Conservation (phyloP, 1,284 basidiomycete genomes). For the Microbotryum intermedium region DNA sequence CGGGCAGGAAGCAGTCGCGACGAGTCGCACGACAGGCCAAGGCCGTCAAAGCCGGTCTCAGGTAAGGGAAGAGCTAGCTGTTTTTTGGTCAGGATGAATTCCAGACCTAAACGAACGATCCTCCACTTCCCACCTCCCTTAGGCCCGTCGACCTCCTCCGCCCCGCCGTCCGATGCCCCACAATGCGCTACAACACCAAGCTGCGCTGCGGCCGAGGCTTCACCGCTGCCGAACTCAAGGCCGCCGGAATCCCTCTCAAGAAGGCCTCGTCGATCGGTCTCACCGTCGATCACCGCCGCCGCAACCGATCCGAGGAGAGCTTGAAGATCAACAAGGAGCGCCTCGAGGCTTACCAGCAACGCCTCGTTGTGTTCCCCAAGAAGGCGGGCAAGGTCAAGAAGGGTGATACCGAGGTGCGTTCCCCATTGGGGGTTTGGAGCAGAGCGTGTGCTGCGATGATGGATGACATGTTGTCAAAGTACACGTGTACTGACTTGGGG, state of each 20-base stretch:
- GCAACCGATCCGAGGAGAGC: constrained; percentile 92
- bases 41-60: constrained; percentile 83
- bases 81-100: background rate
- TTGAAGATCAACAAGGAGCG: constrained; percentile 92
- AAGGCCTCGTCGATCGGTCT: constrained; percentile 89
- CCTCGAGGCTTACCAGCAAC: constrained; percentile 83
- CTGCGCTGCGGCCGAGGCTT: constrained; percentile 95
- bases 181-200: constrained; percentile 98
- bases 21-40: constrained; percentile 87
- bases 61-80: constrained; percentile 17
- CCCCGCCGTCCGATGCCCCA: constrained; percentile 93
- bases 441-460: too few relatives aligned
- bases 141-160: constrained; percentile 83
- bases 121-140: background rate
- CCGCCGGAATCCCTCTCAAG: constrained; percentile 90
- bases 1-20: constrained; percentile 93
- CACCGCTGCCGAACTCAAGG: constrained; percentile 90
- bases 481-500: background rate
- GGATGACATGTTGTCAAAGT: background rate
- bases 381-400: constrained; percentile 93
- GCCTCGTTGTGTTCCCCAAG: constrained; percentile 72
- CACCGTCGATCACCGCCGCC: constrained; percentile 93
- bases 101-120: too few relatives aligned
- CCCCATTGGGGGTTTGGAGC: too few relatives aligned
- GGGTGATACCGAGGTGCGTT: constrained; percentile 76